A percentile compares a stretch with the other conserved stretches of the same genome.
Conservation (phyloP, 306 rosid genomes). For the Malus fusca region DNA sequence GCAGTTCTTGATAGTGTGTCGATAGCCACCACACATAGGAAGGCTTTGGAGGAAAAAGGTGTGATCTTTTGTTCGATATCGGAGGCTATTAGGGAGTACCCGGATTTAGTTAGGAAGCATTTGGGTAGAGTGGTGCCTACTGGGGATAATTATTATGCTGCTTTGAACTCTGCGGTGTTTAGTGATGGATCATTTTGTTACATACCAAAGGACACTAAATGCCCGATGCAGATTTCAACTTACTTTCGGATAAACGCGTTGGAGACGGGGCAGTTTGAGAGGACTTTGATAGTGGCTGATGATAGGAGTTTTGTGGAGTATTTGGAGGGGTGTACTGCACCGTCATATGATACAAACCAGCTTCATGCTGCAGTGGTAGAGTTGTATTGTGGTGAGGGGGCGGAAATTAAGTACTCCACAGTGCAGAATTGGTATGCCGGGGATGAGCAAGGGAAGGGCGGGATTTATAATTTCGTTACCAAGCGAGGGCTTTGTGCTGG, state of each 20-base stretch:
- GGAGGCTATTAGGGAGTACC: constrained; percentile 77
- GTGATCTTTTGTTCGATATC: constrained; percentile 85
- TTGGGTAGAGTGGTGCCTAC: constrained; percentile 75
- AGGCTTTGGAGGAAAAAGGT: constrained; percentile 66
- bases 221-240: constrained; percentile 91
- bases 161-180: constrained; percentile 76
- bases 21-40: constrained; percentile 81
- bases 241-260: constrained; percentile 75
- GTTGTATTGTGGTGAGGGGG: constrained; percentile 60
- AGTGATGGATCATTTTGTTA: constrained; percentile 89
- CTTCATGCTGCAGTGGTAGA: constrained; percentile 96
- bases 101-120: constrained; percentile 58
- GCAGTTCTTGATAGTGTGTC: constrained; percentile 87
- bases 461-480: constrained; percentile 74
- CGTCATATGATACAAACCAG: constrained; percentile 83
- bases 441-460: constrained; percentile 78
- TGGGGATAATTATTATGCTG: constrained; percentile 78
- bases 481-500: constrained; percentile 89
- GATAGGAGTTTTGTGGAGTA: constrained; percentile 85
- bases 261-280: constrained; percentile 91
- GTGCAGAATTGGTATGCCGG: constrained; percentile 98
- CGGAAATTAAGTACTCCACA: constrained; percentile 86
- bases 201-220: constrained; percentile 64
- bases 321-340: constrained; percentile 92
- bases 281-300: constrained; percentile 88